Percentiles rank a stretch among this genome's conserved stretches.
Conservation (phyloP, 495 filamentous ascomycete genomes). For the Penicillium herquei region DNA sequence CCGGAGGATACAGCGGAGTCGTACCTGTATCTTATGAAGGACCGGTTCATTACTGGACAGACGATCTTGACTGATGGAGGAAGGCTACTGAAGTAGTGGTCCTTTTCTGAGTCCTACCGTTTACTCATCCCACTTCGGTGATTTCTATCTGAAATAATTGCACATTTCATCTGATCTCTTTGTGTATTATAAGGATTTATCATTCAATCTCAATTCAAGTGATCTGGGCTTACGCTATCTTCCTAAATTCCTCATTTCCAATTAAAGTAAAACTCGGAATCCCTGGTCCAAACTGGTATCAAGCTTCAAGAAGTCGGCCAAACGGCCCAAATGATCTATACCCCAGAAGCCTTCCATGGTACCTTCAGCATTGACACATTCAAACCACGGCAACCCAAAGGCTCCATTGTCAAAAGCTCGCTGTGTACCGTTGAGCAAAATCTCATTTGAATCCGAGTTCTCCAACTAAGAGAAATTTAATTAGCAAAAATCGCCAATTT, state of each 20-base stretch:
- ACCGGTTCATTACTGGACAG: background rate
- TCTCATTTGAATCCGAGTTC: background rate
- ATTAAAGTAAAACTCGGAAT: constrained; percentile 13
- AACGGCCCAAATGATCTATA: constrained; percentile 60
- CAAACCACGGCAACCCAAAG: constrained; percentile 67
- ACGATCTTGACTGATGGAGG: background rate
- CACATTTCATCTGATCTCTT: no score
- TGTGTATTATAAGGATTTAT: no score
- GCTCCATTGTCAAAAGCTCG: constrained; percentile 19
- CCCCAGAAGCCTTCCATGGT: constrained; percentile 60
- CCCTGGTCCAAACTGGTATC: constrained; percentile 20
- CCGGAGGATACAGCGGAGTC: background rate
- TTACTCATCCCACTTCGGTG: no score
- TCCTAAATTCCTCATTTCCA: background rate
- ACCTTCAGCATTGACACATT: constrained; percentile 53
- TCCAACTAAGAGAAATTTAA: background rate
- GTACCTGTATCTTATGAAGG: constrained; percentile 1
- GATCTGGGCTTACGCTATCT: background rate
- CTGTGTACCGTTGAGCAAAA: constrained; percentile 11
- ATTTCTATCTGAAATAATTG: no score
- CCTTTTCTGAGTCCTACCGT: background rate
- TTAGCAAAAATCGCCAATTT: background rate
- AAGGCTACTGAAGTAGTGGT: constrained; percentile 2
- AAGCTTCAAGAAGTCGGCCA: constrained; percentile 55
- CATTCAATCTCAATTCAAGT: no score